Evolutionary conservation across 139 green algal genomes (phyloP).

Genomic region (Mesotaenium endlicherianum): DNA sequence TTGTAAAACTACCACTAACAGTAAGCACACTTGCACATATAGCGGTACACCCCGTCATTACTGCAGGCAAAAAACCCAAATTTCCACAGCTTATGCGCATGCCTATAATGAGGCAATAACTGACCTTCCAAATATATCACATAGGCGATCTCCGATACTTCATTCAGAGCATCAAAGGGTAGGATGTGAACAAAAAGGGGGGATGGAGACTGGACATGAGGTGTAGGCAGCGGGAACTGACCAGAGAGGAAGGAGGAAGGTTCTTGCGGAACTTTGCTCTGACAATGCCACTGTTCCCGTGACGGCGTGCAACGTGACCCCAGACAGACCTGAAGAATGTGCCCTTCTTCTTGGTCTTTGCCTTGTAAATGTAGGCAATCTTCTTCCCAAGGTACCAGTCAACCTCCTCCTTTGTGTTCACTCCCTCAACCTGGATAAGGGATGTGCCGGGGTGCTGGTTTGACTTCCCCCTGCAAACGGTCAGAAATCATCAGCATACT

Average conservation of each 20-base stretch:
- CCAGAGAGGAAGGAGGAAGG: constrained; percentile 72
- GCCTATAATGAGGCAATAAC: background rate
- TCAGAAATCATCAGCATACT: background rate
- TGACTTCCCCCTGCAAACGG: constrained; percentile 43
- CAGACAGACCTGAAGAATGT: constrained; percentile 89
- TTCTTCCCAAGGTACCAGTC: constrained; percentile 96
- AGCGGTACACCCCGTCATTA: too few relatives aligned
- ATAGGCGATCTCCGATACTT: background rate
- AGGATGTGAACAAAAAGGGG: too few relatives aligned
- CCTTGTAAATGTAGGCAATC: constrained; percentile 99
- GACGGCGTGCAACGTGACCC: constrained; percentile 82
- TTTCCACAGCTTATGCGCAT: background rate
- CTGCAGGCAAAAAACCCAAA: too few relatives aligned
- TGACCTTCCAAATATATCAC: background rate
- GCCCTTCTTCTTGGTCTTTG: constrained; percentile 94
- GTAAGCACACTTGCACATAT: too few relatives aligned
- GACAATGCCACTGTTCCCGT: constrained; percentile 87
- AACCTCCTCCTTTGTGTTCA: constrained; percentile 80
- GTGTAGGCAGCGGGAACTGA: constrained; percentile 11
- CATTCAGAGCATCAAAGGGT: background rate
- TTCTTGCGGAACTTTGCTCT: constrained; percentile 95
- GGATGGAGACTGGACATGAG: too few relatives aligned
- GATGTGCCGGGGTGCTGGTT: constrained; percentile 50
- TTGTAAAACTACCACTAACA: too few relatives aligned
- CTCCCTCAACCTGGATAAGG: constrained; percentile 89